Evolutionary conservation across 257 asterid genomes (phyloP), one percentile per base, ranked within the genome.

Genomic region (Handroanthus guayacan): DNA sequence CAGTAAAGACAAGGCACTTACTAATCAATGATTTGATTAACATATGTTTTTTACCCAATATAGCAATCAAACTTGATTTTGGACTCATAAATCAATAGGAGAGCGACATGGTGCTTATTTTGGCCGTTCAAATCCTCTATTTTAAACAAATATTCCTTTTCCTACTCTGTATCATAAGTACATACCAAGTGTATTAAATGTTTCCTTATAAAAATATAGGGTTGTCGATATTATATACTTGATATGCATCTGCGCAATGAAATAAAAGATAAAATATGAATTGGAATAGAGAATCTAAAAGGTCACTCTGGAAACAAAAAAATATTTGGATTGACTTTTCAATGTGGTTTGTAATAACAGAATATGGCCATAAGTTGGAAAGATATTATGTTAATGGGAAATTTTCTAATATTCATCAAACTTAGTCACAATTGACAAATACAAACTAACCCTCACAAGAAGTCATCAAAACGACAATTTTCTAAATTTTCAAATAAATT

Each of bases 271-370:
- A 25, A 25, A 25, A 25, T 25, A 25, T 25, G 31, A 25, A 25
- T 25, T 25, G 31, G 31, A 25, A 25, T 0, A 25, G 31, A 25
- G 31, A 25, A 25, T 25, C 31, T 0, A 25, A 25, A 25, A 25
- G 1, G 31, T 25, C 67, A 17, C 12, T 57, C 41, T 16, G 69
- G 48, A 61, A 36, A 20, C 66, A 36, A 14, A 5, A 62, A 47
- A 5, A 47, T 70, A 74, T 16, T 52, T 34, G 71, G 77, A 63
- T 74, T 74, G 78, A 74, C 78, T 62, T 74, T 0, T 36, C 17
- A 6, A 14, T 51, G 64, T 50, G 62, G 78, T 74, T 3, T 51
- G 31, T 7, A 39, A 34, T 4, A 17, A 62, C 9, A 45, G 12
- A 25, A 0, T 25, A 25, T 60, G 77, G 60, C 72, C 64, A 16